Evolutionary conservation across 1,284 basidiomycete species (phyloP).

Genomic region (Ceratobasidium sp.): DNA sequence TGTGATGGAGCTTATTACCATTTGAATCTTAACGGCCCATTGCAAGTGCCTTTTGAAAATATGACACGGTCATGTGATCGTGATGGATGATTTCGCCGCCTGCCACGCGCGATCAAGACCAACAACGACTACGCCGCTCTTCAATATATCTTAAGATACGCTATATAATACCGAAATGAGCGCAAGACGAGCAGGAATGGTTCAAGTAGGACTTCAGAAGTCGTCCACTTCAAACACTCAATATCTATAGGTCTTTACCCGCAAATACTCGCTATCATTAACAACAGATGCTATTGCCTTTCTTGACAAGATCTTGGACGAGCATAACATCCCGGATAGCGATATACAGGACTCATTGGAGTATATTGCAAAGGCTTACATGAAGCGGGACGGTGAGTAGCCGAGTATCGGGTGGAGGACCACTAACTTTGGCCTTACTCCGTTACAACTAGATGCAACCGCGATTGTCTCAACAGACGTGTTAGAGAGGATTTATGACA

Average conservation of each 20-base stretch:
- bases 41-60: background rate
- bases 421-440: slow-evolving; percentile 46
- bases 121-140: background rate
- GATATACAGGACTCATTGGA: slow-evolving; percentile 84
- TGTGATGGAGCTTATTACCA: no score
- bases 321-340: slow-evolving; percentile 73
- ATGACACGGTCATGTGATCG: slow-evolving; percentile 40
- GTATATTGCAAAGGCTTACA: slow-evolving; percentile 87
- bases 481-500: slow-evolving; percentile 83
- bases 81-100: background rate
- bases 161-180: slow-evolving; percentile 7
- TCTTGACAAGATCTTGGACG: slow-evolving; percentile 72
- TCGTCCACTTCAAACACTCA: background rate
- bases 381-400: slow-evolving; percentile 84
- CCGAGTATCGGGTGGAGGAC: slow-evolving; percentile 45
- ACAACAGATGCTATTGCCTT: slow-evolving; percentile 77
- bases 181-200: slow-evolving; percentile 31
- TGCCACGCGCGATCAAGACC: background rate
- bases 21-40: no score
- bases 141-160: background rate
- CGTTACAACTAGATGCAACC: slow-evolving; percentile 43
- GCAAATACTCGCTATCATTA: slow-evolving; percentile 82
- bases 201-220: slow-evolving; percentile 9
- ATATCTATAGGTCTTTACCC: slow-evolving; percentile 45
- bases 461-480: slow-evolving; percentile 67